These are phyloP conservation scores for Dissophora ornata DNA, from an alignment of 192 early-diverging fungal species.

Conservation along the genomic window DNA sequence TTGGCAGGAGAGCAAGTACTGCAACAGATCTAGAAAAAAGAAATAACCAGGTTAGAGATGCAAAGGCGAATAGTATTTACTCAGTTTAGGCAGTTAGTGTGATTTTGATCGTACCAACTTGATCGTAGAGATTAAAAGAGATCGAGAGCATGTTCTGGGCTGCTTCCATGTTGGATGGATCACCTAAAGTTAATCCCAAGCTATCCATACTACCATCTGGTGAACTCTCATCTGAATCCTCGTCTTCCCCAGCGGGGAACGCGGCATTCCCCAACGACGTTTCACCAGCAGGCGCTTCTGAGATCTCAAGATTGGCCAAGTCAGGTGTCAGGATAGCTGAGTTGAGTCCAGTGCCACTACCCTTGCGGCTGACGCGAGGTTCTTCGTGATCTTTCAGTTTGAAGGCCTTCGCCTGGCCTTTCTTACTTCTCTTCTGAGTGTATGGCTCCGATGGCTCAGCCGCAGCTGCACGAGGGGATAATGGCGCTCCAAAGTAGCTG, in stretches of 20 bases:
- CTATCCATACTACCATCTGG: constrained; percentile 39
- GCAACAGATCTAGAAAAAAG: constrained; percentile 69
- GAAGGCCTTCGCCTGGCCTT: constrained; percentile 45
- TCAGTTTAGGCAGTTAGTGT: too few species aligned
- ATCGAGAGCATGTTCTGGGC: constrained; percentile 68
- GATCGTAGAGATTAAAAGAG: constrained; percentile 84
- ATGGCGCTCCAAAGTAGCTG: constrained; percentile 27
- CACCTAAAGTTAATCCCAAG: constrained; percentile 73
- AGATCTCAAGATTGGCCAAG: constrained; percentile 21
- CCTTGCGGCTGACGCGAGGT: constrained; percentile 16
- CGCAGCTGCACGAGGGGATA: constrained; percentile 10
- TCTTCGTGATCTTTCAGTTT: constrained; percentile 64
- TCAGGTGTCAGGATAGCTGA: constrained; percentile 12
- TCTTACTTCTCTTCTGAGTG: constrained; percentile 28
- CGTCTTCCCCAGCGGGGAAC: constrained; percentile 1
- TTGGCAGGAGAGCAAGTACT: constrained; percentile 79
- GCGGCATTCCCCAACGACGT: background rate
- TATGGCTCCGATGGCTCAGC: constrained; percentile 44
- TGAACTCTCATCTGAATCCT: constrained; percentile 38
- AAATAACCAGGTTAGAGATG: too few species aligned
- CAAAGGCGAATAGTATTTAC: too few species aligned
- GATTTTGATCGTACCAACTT: constrained; percentile 57
- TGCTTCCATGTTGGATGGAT: constrained; percentile 67
- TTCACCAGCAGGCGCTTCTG: constrained; percentile 6
- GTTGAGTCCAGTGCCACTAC: constrained; percentile 12